Percentiles rank a stretch among this genome's conserved stretches.
Conservation (phyloP, 2,329 filamentous ascomycete genomes). For the Fusarium begoniae region DNA sequence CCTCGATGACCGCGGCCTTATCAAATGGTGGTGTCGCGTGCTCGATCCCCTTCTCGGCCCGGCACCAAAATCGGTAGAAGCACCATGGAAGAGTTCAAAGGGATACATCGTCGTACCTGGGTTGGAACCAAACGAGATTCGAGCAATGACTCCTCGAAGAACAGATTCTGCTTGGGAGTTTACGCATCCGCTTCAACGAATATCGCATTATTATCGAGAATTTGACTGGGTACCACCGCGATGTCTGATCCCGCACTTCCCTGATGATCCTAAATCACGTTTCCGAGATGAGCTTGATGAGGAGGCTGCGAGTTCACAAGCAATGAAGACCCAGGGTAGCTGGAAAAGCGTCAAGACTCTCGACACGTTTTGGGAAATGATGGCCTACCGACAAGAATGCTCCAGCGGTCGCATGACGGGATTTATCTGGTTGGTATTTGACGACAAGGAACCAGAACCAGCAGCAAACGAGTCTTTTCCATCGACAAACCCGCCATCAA, state of each 20-base stretch:
- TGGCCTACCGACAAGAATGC: slow-evolving; percentile 96
- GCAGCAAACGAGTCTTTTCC: slow-evolving; percentile 37
- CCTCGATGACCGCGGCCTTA: slow-evolving; percentile 85
- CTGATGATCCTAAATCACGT: slow-evolving; percentile 93
- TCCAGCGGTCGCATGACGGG: slow-evolving; percentile 91
- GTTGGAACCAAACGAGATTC: slow-evolving; percentile 81
- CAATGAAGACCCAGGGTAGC: slow-evolving; percentile 66
- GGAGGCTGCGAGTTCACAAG: slow-evolving; percentile 70
- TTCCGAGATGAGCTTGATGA: slow-evolving; percentile 91
- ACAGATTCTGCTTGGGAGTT: slow-evolving; percentile 69
- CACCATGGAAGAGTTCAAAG: slow-evolving; percentile 61
- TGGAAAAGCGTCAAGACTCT: slow-evolving; percentile 88
- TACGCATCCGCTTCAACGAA: slow-evolving; percentile 73
- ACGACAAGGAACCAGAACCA: slow-evolving; percentile 53
- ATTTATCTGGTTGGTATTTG: slow-evolving; percentile 92
- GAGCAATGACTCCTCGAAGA: slow-evolving; percentile 75
- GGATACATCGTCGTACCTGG: slow-evolving; percentile 90
- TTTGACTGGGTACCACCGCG: slow-evolving; percentile 74
- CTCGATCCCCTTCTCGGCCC: slow-evolving; percentile 76
- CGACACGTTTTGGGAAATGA: slow-evolving; percentile 98
- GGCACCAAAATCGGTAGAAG: slow-evolving; percentile 48
- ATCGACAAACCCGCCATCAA: slow-evolving; percentile 39
- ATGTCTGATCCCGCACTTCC: slow-evolving; percentile 88
- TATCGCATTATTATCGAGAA: slow-evolving; percentile 69
- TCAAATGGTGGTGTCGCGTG: slow-evolving; percentile 95